phyloP scores from a whole-genome alignment of 164 flowering plant genomes.

The Warburgia ugandensis region DNA sequence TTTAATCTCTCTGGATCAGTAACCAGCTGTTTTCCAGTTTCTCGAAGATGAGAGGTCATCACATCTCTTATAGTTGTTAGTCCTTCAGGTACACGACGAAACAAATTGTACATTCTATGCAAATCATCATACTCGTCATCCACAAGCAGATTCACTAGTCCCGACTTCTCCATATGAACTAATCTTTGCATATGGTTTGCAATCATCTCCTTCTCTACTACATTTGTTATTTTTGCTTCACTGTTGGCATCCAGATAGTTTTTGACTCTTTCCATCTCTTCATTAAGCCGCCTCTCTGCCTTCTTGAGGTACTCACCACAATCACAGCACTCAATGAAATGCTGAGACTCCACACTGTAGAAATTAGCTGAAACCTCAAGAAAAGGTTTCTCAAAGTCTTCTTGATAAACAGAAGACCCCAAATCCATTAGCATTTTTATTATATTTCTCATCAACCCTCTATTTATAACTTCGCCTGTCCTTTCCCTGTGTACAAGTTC shows the following conservation, averaged over 20 bases:
- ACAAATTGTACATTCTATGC: conserved; percentile 74
- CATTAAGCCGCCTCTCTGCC: conserved; percentile 75
- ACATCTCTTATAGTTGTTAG: conserved; percentile 67
- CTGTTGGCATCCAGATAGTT: conserved; percentile 68
- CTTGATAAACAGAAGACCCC: conserved; percentile 73
- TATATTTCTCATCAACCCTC: conserved; percentile 75
- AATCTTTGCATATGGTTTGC: conserved; percentile 81
- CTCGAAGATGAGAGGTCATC: conserved; percentile 81
- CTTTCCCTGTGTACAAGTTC: conserved; percentile 65
- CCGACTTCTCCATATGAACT: conserved; percentile 95
- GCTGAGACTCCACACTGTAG: conserved; percentile 69
- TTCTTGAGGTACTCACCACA: conserved; percentile 79
- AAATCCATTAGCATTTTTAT: conserved; percentile 83
- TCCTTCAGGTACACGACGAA: conserved; percentile 73
- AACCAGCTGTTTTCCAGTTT: conserved; percentile 80
- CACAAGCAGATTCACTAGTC: conserved; percentile 80
- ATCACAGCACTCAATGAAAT: conserved; percentile 75
- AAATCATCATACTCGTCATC: conserved; percentile 87
- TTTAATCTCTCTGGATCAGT: conserved; percentile 83
- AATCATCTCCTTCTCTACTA: conserved; percentile 96
- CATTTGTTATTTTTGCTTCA: conserved; percentile 66
- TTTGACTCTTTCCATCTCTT: conserved; percentile 77
- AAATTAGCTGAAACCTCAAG: conserved; percentile 72
- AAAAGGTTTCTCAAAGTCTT: conserved; percentile 74
- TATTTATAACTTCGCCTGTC: conserved; percentile 71